Evolutionary conservation across 2,329 filamentous ascomycete genomes (phyloP).

Genomic region (Claviceps sp.): DNA sequence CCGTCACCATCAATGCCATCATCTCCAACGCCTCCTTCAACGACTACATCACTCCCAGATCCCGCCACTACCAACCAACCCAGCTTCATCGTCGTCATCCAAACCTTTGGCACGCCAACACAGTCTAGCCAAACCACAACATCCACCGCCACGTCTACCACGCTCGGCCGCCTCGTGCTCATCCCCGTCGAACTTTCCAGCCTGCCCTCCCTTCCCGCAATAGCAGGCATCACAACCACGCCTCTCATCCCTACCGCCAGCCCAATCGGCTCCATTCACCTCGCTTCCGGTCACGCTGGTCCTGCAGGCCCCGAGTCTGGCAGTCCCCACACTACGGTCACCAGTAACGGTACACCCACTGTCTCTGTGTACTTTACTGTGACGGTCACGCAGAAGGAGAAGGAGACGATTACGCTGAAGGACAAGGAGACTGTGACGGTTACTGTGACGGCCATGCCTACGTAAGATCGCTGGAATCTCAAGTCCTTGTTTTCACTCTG

Average conservation of each 20-base stretch:
- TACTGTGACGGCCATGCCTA: neutral
- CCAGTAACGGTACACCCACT: slow-evolving; percentile 19
- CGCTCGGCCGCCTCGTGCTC: slow-evolving; percentile 14
- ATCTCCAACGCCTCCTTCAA: neutral
- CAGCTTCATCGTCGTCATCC: slow-evolving; percentile 12
- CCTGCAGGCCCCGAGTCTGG: slow-evolving; percentile 1
- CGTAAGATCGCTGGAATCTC: neutral
- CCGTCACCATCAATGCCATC: neutral
- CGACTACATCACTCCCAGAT: neutral
- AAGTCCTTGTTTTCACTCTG: too few relatives aligned
- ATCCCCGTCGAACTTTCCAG: slow-evolving; percentile 13
- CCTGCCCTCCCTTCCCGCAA: neutral
- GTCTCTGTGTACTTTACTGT: slow-evolving; percentile 24
- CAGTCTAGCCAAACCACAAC: slow-evolving; percentile 4
- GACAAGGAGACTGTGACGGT: slow-evolving; percentile 15
- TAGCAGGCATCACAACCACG: slow-evolving; percentile 2
- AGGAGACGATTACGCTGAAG: slow-evolving; percentile 21
- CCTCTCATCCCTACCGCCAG: neutral
- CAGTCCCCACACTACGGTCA: slow-evolving; percentile 12
- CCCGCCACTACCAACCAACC: neutral
- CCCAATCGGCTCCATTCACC: slow-evolving; percentile 5
- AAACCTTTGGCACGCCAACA: slow-evolving; percentile 14
- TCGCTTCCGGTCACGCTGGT: neutral
- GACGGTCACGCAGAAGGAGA: slow-evolving; percentile 17
- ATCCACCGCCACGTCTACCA: slow-evolving; percentile 1